phyloP scores from a whole-genome alignment of 495 filamentous ascomycete genomes.

The Daldinia bambusicola region DNA sequence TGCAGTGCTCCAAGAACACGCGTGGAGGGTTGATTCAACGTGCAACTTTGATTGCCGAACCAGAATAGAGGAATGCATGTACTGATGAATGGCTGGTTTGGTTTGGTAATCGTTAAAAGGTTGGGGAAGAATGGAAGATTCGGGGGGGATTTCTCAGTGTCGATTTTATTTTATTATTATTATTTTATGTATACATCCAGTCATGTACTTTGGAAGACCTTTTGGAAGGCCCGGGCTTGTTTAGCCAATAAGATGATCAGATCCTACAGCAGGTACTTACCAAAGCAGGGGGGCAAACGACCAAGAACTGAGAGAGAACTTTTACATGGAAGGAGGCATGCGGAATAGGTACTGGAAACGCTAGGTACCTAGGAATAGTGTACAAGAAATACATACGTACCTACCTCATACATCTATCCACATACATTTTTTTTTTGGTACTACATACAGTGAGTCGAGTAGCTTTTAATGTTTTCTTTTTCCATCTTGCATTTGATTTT shows the following conservation, averaged over 20 bases:
- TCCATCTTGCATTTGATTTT: slow-evolving; percentile 11
- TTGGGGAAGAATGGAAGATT: slow-evolving; percentile 45
- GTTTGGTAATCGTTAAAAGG: slow-evolving; percentile 43
- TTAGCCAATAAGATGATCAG: slow-evolving; percentile 30
- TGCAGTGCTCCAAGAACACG: slow-evolving; percentile 43
- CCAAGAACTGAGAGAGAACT: slow-evolving; percentile 17
- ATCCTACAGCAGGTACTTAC: slow-evolving; percentile 22
- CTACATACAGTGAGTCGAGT: slow-evolving; percentile 30
- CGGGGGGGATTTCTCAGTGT: slow-evolving; percentile 36
- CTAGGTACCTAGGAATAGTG: too few species aligned
- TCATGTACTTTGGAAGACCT: slow-evolving; percentile 23
- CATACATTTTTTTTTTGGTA: slow-evolving; percentile 14
- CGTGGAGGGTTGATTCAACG: slow-evolving; percentile 43
- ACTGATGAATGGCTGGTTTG: slow-evolving; percentile 45
- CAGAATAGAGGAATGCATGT: slow-evolving; percentile 45
- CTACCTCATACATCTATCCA: background rate
- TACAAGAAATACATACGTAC: slow-evolving; percentile 2
- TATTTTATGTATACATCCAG: slow-evolving; percentile 24
- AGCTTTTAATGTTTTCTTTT: slow-evolving; percentile 18
- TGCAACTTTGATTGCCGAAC: slow-evolving; percentile 45
- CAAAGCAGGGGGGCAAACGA: slow-evolving; percentile 34
- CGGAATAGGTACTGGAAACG: too few species aligned
- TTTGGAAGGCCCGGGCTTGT: slow-evolving; percentile 28
- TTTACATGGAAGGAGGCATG: slow-evolving; percentile 17
- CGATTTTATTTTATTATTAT: slow-evolving; percentile 32